These are phyloP conservation scores for Trypanosoma boissoni DNA, from an alignment of 208 protist genomes.

Conservation along the genomic window DNA sequence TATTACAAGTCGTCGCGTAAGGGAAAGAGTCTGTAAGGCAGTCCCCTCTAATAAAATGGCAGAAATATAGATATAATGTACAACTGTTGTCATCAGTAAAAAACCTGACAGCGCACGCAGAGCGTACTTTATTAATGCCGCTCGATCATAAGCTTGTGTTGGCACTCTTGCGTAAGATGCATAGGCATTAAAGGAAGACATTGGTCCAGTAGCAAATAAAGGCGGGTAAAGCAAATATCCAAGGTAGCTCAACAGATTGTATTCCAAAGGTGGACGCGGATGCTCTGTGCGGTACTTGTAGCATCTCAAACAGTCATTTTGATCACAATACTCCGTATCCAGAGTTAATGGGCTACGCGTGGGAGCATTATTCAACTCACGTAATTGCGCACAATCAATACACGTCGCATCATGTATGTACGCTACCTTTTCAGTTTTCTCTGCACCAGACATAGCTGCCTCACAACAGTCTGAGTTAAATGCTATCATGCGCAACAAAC, in stretches of 20 bases:
- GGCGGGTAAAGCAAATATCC: constrained; percentile 86
- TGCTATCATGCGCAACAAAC: constrained; percentile 72
- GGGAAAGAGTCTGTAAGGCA: neutral
- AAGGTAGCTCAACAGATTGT: constrained; percentile 54
- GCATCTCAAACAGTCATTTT: constrained; percentile 29
- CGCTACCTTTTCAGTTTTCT: constrained; percentile 9
- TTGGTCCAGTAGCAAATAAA: constrained; percentile 85
- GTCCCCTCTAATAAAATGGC: constrained; percentile 32
- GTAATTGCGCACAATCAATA: constrained; percentile 40
- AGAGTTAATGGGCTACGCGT: neutral
- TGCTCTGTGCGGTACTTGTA: constrained; percentile 53
- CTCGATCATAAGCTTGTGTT: constrained; percentile 24
- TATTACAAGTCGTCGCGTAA: constrained; percentile 16
- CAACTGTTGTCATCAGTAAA: constrained; percentile 30
- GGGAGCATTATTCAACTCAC: constrained; percentile 17
- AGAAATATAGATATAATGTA: constrained; percentile 58
- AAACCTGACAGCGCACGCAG: constrained; percentile 30
- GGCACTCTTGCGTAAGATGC: constrained; percentile 61
- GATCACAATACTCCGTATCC: neutral
- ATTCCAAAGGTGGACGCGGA: constrained; percentile 39
- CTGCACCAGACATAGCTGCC: constrained; percentile 13
- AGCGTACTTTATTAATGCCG: constrained; percentile 30
- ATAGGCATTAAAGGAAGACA: constrained; percentile 87
- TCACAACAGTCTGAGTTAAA: constrained; percentile 61
- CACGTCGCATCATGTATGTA: constrained; percentile 36